Percentiles rank a stretch among this genome's conserved stretches.
phyloP scores from a whole-genome alignment of 106 monocot species.

The Platanthera zijinensis region DNA sequence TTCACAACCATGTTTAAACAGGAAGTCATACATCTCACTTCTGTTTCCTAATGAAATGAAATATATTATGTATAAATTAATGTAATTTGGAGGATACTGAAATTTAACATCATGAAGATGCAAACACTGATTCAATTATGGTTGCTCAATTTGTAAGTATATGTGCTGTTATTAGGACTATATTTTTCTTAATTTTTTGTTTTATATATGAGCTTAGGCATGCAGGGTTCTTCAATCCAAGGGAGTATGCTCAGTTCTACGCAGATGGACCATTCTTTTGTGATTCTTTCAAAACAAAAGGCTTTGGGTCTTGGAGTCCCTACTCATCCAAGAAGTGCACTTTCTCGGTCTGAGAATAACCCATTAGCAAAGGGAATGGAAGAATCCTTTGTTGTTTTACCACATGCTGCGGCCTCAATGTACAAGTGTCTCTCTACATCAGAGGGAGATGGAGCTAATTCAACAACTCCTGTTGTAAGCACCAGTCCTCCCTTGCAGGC shows the following conservation, averaged over 20 bases:
- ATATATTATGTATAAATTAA: neutral
- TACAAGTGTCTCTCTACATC: constrained; percentile 46
- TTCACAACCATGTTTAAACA: neutral
- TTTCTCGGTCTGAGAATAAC: constrained; percentile 16
- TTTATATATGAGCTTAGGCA: constrained; percentile 23
- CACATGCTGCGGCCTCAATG: constrained; percentile 84
- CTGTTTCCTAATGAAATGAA: neutral
- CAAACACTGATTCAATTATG: neutral
- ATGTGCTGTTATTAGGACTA: neutral
- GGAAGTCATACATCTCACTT: neutral
- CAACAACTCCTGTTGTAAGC: constrained; percentile 19
- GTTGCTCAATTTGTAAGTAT: neutral
- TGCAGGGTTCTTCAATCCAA: constrained; percentile 66
- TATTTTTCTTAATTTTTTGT: constrained; percentile 1
- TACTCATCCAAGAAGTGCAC: constrained; percentile 42
- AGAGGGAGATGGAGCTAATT: constrained; percentile 31
- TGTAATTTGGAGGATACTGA: neutral
- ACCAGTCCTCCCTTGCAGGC: constrained; percentile 24
- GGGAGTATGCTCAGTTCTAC: constrained; percentile 57
- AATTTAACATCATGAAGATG: neutral
- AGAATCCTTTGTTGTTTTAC: constrained; percentile 76
- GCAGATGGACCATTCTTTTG: constrained; percentile 83
- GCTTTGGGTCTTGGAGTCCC: constrained; percentile 41
- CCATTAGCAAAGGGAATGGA: constrained; percentile 50
- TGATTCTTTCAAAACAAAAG: constrained; percentile 68